phyloP scores from a whole-genome alignment of 2,329 filamentous ascomycete genomes.

The Thermochaetoides dissita region DNA sequence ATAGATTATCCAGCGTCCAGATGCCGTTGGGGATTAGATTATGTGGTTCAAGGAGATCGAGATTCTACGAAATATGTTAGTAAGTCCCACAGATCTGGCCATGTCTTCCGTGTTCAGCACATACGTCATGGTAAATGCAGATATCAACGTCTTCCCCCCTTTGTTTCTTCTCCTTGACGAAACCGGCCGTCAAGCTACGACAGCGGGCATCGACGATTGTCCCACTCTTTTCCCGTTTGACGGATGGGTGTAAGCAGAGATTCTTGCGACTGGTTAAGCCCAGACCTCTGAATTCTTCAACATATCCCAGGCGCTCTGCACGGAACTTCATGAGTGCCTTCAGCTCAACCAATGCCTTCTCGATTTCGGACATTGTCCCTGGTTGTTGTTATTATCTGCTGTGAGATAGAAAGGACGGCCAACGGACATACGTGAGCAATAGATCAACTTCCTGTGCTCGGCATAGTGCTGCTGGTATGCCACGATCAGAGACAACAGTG shows the following conservation, averaged over 20 bases:
- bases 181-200: constrained; percentile 86
- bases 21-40: constrained; percentile 90
- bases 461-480: constrained; percentile 92
- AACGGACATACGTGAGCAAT: constrained; percentile 65
- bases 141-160: constrained; percentile 86
- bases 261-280: constrained; percentile 96
- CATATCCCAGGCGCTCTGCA: constrained; percentile 70
- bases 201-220: constrained; percentile 89
- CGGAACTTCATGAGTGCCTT: constrained; percentile 93
- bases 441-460: constrained; percentile 89
- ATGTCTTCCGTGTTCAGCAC: constrained; percentile 14
- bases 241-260: constrained; percentile 85
- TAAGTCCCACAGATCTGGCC: not conserved
- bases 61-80: constrained; percentile 43
- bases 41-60: constrained; percentile 86
- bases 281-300: constrained; percentile 84
- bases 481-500: constrained; percentile 83
- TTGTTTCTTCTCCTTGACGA: constrained; percentile 95
- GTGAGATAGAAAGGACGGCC: too few relatives aligned
- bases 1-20: constrained; percentile 82
- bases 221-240: constrained; percentile 93
- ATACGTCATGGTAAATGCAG: constrained; percentile 86
- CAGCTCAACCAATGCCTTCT: constrained; percentile 86
- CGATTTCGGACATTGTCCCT: constrained; percentile 97
- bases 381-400: not conserved